Evolutionary conservation across 495 filamentous ascomycete species (phyloP).

Genomic region (Hypoxylon rickii): DNA sequence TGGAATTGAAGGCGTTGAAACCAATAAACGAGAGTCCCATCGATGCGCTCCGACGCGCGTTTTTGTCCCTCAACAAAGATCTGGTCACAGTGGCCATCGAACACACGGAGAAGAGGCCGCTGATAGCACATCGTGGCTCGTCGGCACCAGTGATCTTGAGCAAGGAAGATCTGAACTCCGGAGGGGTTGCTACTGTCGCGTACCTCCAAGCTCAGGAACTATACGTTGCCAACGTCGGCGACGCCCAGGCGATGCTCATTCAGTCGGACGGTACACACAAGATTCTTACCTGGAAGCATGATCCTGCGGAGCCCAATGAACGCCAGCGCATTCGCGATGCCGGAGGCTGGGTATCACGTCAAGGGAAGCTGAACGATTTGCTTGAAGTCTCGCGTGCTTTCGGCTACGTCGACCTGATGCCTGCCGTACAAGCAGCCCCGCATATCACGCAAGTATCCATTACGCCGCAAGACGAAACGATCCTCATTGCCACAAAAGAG

Average conservation of each 20-base stretch:
- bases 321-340: constrained; percentile 90
- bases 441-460: constrained; percentile 78
- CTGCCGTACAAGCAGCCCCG: constrained; percentile 88
- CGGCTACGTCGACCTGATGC: constrained; percentile 90
- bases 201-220: constrained; percentile 88
- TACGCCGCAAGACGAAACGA: constrained; percentile 89
- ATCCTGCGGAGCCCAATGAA: constrained; percentile 82
- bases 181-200: constrained; percentile 88
- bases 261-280: constrained; percentile 79
- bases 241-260: constrained; percentile 92
- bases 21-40: constrained; percentile 69
- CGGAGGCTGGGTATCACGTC: constrained; percentile 91
- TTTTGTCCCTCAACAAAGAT: constrained; percentile 90
- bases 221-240: constrained; percentile 92
- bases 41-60: constrained; percentile 85
- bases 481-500: constrained; percentile 88
- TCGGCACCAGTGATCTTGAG: constrained; percentile 70
- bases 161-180: constrained; percentile 84
- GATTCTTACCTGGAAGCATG: constrained; percentile 86
- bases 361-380: constrained; percentile 89
- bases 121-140: constrained; percentile 70
- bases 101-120: constrained; percentile 70
- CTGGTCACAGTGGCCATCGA: constrained; percentile 85
- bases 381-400: constrained; percentile 93
- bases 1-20: constrained; percentile 76